Evolutionary conservation across 108 stramenopile genomes (phyloP), one percentile per base, ranked within the genome.

Genomic region (Skeletonema costatum): DNA sequence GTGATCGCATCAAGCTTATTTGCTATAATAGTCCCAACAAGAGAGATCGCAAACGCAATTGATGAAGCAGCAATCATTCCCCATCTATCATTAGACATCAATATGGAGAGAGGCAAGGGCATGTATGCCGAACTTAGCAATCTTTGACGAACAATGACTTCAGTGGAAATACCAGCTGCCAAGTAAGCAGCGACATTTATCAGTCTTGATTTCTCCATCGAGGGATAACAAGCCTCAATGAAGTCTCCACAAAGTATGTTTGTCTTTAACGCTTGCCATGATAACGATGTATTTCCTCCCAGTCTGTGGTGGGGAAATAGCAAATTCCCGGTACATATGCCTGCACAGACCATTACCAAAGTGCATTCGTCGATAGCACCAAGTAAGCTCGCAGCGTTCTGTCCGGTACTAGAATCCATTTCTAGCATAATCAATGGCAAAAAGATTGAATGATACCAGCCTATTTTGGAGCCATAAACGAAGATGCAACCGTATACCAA

Each of bases 161-260:
- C 92, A 63, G 46, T 67, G 33, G 88, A 81, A 5, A 87, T 13
- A 3, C 87, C 92, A 50, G 88, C 87, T 29, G 89, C 92, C 11
- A 93, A 17, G 51, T 95, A 93, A 3, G 87, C 91, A 8, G 80
- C 62, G 11, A 77, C 60, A 70, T 90, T 92, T 6, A 93, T 82
- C 10, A 87, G n/a, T 6, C 32, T 33, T 61, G 63, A 76, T 41
- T 77, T 50, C 68, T 95, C 92, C 91, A 93, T 93, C 59, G 64
- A 89, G 12, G 94, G 94, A 85, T 95, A 95, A n/a, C 89, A 90
- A 2, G 87, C 92, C 79, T 95, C 94, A 31, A 95, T 81, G 48
- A 95, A 93, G 74, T 93, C 94, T 2, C 94, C 94, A 70, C 83
- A 95, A 19, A 89, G 68, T 14, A 95, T 29, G 76, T 95, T 95